A percentile compares a stretch with the other conserved stretches of the same genome.
phyloP scores from a whole-genome alignment of 2,329 filamentous ascomycete species.

The Ophiosphaerella herpotricha region DNA sequence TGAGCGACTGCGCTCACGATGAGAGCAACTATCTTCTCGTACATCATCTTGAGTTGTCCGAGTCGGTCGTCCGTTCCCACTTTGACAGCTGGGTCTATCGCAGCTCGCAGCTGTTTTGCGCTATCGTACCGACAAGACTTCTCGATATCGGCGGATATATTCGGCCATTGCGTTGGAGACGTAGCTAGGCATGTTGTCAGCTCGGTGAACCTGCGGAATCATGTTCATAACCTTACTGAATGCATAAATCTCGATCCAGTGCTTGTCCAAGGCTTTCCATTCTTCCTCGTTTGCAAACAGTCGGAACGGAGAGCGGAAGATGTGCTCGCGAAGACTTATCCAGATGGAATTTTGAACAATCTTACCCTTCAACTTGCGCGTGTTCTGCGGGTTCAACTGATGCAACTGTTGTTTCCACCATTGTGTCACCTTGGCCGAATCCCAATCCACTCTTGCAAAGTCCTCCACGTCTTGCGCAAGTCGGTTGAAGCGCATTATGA shows the following conservation, averaged over 20 bases:
- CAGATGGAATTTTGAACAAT: constrained; percentile 14
- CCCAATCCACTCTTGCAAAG: constrained; percentile 7
- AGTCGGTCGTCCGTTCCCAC: background rate
- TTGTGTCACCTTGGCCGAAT: background rate
- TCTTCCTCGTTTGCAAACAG: constrained; percentile 11
- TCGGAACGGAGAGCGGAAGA: constrained; percentile 13
- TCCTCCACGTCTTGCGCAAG: background rate
- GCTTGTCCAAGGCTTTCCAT: background rate
- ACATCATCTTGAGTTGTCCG: background rate
- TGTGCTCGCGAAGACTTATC: constrained; percentile 5
- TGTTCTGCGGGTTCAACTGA: background rate
- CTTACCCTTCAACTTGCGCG: constrained; percentile 6
- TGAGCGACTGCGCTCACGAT: background rate
- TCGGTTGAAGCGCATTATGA: background rate
- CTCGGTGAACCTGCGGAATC: too few relatives aligned
- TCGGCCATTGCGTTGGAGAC: background rate
- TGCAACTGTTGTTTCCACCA: constrained; percentile 7
- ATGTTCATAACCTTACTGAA: constrained; percentile 1
- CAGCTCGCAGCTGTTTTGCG: background rate
- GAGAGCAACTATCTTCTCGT: background rate
- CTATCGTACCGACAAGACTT: background rate
- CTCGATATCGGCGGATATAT: background rate
- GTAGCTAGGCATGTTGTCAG: background rate
- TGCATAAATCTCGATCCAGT: constrained; percentile 8
- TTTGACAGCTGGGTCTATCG: background rate